A percentile compares a stretch with the other conserved stretches of the same genome.
Evolutionary conservation across 2,329 filamentous ascomycete species (phyloP).

Genomic region (Fusarium piperis): DNA sequence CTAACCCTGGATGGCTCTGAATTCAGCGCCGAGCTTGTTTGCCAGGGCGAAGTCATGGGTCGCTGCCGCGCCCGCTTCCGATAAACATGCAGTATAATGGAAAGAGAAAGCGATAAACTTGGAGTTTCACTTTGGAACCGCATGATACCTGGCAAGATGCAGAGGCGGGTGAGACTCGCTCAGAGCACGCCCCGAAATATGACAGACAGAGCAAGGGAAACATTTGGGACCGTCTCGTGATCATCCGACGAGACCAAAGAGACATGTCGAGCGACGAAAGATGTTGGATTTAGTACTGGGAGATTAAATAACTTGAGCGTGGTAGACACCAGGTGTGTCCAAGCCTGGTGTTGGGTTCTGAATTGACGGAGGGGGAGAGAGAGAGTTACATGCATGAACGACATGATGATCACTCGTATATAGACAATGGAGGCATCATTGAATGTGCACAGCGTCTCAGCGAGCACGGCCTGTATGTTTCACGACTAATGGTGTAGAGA

Average conservation of each 20-base stretch:
- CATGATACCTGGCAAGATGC: slow-evolving; percentile 42
- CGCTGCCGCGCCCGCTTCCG: slow-evolving; percentile 91
- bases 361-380: slow-evolving; percentile 16
- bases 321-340: slow-evolving; percentile 26
- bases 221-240: slow-evolving; percentile 22
- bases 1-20: slow-evolving; percentile 96
- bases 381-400: slow-evolving; percentile 35
- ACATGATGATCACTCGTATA: slow-evolving; percentile 37
- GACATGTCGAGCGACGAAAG: slow-evolving; percentile 32
- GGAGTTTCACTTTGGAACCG: slow-evolving; percentile 38
- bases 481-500: background rate
- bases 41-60: slow-evolving; percentile 98
- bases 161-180: slow-evolving; percentile 12
- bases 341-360: slow-evolving; percentile 28
- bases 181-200: slow-evolving; percentile 1
- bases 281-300: slow-evolving; percentile 36
- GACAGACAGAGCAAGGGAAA: slow-evolving; percentile 6
- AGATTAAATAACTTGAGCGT: slow-evolving; percentile 23
- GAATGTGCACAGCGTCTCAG: slow-evolving; percentile 3
- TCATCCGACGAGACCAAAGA: slow-evolving; percentile 12
- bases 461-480: background rate
- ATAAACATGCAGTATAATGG: slow-evolving; percentile 48
- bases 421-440: slow-evolving; percentile 31
- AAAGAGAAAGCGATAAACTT: slow-evolving; percentile 34
- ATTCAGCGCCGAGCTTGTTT: slow-evolving; percentile 98